A percentile compares a stretch with the other conserved stretches of the same genome.
Evolutionary conservation across 2,329 filamentous ascomycete species (phyloP).

Genomic region (Cytospora piceae): DNA sequence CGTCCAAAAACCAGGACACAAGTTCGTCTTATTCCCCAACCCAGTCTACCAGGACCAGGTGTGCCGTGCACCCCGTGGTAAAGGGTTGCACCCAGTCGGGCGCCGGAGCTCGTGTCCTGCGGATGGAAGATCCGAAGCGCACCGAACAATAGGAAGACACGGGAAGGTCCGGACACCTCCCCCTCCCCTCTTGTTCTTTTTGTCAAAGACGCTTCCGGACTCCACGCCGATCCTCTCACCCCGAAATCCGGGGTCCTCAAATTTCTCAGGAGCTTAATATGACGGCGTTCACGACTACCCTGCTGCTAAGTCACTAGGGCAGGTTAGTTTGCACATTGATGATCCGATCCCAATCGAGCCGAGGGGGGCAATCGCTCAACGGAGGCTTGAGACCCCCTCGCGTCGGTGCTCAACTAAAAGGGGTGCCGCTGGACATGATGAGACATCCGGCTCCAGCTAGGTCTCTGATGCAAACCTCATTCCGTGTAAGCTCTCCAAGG

Average conservation of each 20-base stretch:
- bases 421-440: conserved; percentile 6
- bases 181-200: not conserved
- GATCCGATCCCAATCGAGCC: conserved; percentile 19
- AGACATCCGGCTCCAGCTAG: conserved; percentile 14
- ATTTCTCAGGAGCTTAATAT: not conserved
- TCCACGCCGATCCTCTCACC: not conserved
- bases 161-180: not conserved
- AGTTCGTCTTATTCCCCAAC: not conserved
- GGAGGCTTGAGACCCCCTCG: not conserved
- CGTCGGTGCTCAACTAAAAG: conserved; percentile 5
- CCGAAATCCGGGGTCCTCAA: not conserved
- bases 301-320: not conserved
- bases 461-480: conserved; percentile 10
- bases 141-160: not conserved
- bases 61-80: not conserved
- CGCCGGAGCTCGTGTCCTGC: not conserved
- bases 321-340: not conserved
- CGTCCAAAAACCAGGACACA: conserved; percentile 3
- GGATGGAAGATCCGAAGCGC: not conserved
- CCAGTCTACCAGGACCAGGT: not conserved
- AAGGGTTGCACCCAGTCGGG: not conserved
- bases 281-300: not conserved
- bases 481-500: conserved; percentile 13
- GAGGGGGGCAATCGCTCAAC: conserved; percentile 10
- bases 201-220: not conserved